Evolutionary conservation across 1,284 basidiomycete species (phyloP).

Genomic region (Sutorius eximius): DNA sequence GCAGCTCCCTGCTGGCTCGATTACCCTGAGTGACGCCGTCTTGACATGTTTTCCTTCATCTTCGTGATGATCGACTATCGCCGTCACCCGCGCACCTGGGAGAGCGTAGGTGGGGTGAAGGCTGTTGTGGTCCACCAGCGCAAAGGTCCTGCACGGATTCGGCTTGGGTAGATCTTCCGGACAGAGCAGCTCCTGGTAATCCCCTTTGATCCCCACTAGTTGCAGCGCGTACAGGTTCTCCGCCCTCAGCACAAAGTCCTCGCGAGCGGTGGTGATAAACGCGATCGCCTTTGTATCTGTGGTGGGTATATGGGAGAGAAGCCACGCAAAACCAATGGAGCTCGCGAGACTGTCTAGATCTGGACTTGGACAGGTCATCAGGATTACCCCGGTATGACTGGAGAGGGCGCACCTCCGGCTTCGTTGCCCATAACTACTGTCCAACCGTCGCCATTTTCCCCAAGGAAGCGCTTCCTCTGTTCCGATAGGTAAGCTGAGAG

Average conservation of each 20-base stretch:
- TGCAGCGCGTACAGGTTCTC: conserved; percentile 83
- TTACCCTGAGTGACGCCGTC: conserved; percentile 64
- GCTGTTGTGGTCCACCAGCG: conserved; percentile 88
- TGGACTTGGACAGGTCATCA: conserved; percentile 35
- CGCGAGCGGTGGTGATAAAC: conserved; percentile 68
- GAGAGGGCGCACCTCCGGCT: conserved; percentile 71
- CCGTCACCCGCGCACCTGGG: conserved; percentile 56
- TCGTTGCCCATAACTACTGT: conserved; percentile 89
- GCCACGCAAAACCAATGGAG: conserved; percentile 79
- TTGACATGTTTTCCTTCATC: conserved; percentile 75
- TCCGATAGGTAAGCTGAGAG: conserved; percentile 41
- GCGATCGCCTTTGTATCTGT: conserved; percentile 56
- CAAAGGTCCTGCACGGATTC: conserved; percentile 59
- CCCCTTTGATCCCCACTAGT: conserved; percentile 51
- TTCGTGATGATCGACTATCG: conserved; percentile 92
- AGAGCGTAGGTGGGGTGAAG: conserved; percentile 57
- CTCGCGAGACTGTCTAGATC: conserved; percentile 89
- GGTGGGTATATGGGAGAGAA: conserved; percentile 41
- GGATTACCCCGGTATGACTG: neutral
- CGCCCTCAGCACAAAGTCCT: conserved; percentile 76
- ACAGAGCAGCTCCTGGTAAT: conserved; percentile 55
- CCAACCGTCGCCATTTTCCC: conserved; percentile 59
- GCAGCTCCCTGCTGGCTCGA: conserved; percentile 76
- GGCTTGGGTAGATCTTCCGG: conserved; percentile 51
- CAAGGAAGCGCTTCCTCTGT: conserved; percentile 42